Evolutionary conservation across 129 eudicot species (phyloP), one percentile per base, ranked within the genome.

Genomic region (Daucus carota): DNA sequence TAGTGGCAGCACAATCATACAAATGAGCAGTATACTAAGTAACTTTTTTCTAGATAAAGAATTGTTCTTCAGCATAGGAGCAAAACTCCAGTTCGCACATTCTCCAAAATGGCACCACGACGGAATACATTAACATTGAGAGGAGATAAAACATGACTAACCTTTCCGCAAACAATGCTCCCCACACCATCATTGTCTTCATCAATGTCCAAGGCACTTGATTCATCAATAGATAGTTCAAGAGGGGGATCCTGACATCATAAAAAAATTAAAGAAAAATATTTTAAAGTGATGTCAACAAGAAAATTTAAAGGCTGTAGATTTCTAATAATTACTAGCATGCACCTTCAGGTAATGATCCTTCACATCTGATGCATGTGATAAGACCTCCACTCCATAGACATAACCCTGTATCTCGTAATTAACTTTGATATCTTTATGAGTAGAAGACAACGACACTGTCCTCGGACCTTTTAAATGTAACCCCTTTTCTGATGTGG

Each of bases 161-260:
- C 96, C 95, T 90, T 93, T 57, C 98, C 98, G 73, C 98, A 95
- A 59, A 88, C 92, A 81, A 93, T 86, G 71, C 80, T 88, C 98
- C 96, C 90, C 36, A 85, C 93, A 72, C 96, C 98, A 69, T 82
- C 90, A 44, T 31, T 74, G 70, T 88, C 96, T 79, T 78, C 93
- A 80, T 93, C 92, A 18, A 93, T 83, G 47, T 88, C 92, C 40
- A 75, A 75, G 46, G 85, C 89, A 82, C 85, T 88, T 78, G 86
- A 82, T 82, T 57, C 57, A 82, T 93, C 96, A 77, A 90, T 75
- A 70, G 81, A 80, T 28, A 90, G 85, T 79, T 79, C 85, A 50
- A 88, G 41, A 6, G 98, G 95, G 22, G 95, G 98, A 73, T 88
- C 86, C 96, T 92, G 78, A 63, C 73, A 79, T 46, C 34, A 57